Conservation (phyloP, 805 yeast species). For the Kregervanrija pseudodelftensis region DNA sequence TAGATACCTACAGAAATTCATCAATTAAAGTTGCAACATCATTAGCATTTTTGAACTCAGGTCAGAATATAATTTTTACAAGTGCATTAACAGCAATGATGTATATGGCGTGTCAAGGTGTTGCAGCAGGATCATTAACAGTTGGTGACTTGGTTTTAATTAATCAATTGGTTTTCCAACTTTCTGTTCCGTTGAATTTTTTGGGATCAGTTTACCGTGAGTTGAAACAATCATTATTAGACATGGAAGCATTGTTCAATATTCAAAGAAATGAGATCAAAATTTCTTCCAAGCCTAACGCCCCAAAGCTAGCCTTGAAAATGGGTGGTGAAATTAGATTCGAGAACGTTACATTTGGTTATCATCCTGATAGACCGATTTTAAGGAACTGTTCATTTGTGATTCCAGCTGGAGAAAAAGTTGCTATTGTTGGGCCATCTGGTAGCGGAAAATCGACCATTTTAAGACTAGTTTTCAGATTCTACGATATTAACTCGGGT, state of each 20-base stretch:
- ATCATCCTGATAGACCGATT: slow-evolving; percentile 83
- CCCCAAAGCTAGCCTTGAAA: slow-evolving; percentile 50
- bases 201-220: slow-evolving; percentile 94
- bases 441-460: slow-evolving; percentile 96
- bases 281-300: slow-evolving; percentile 55
- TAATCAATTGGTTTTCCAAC: slow-evolving; percentile 92
- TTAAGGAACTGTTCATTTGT: slow-evolving; percentile 72
- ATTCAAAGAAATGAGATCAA: slow-evolving; percentile 68
- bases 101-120: slow-evolving; percentile 96
- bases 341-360: slow-evolving; percentile 90
- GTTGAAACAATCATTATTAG: slow-evolving; percentile 83
- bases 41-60: slow-evolving; percentile 68
- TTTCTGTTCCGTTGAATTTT: slow-evolving; percentile 90
- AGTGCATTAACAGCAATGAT: slow-evolving; percentile 91
- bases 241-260: slow-evolving; percentile 91
- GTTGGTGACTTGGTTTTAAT: slow-evolving; percentile 95
- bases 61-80: slow-evolving; percentile 76
- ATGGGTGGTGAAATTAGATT: slow-evolving; percentile 73
- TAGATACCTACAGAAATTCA: slow-evolving; percentile 66
- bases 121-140: slow-evolving; percentile 70
- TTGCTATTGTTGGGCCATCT: slow-evolving; percentile 94
- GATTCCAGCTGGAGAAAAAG: slow-evolving; percentile 85
- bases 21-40: slow-evolving; percentile 81
- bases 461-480: slow-evolving; percentile 74
- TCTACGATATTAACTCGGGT: slow-evolving; percentile 78